Conservation (phyloP, 2,329 filamentous ascomycete genomes). For the Pezicula rhizophila region DNA sequence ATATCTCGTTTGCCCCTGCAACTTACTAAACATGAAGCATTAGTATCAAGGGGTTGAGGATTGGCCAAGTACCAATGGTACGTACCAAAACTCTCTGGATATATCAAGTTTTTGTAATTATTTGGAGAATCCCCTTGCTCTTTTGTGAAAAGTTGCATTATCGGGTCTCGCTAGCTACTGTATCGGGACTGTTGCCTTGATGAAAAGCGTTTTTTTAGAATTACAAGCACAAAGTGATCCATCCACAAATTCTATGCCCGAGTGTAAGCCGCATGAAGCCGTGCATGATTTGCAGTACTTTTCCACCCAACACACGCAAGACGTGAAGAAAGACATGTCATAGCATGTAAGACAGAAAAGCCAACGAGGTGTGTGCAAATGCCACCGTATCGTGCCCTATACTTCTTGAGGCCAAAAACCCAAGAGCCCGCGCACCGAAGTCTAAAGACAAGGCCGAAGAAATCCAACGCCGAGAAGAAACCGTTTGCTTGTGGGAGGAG, state of each 20-base stretch:
- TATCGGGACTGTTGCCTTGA: neutral
- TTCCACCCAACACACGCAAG: neutral
- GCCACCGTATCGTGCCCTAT: neutral
- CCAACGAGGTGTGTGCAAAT: neutral
- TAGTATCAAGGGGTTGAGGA: too few relatives aligned
- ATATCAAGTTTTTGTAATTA: too few relatives aligned
- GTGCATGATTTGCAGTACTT: constrained; percentile 1
- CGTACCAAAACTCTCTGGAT: too few relatives aligned
- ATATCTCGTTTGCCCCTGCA: too few relatives aligned
- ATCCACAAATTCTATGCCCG: neutral
- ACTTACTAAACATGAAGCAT: too few relatives aligned
- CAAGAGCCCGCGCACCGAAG: neutral
- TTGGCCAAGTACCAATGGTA: too few relatives aligned
- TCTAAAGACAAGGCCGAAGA: constrained; percentile 1
- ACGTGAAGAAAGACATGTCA: neutral
- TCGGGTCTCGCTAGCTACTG: neutral
- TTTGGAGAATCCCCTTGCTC: too few relatives aligned
- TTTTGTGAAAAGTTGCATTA: neutral
- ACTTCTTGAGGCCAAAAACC: neutral
- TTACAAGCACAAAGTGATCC: neutral
- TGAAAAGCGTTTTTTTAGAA: neutral
- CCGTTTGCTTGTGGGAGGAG: neutral
- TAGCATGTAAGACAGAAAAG: neutral
- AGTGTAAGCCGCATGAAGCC: constrained; percentile 1
- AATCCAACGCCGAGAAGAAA: constrained; percentile 2